A percentile compares a stretch with the other conserved stretches of the same genome.
Conservation (phyloP, 2,329 filamentous ascomycete genomes). For the Aspergillus sergii region DNA sequence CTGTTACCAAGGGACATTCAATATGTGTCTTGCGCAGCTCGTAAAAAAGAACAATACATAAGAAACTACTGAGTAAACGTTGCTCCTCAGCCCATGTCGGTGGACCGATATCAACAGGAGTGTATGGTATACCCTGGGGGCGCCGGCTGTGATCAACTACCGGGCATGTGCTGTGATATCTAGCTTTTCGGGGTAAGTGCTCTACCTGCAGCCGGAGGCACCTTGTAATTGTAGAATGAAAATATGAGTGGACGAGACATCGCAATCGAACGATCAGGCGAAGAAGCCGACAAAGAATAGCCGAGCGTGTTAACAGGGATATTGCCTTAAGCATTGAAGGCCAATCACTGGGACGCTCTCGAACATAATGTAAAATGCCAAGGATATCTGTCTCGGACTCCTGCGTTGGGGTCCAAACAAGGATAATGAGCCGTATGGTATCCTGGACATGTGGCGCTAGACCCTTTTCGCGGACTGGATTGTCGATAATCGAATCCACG, state of each 20-base stretch:
- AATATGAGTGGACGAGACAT: slow-evolving; percentile 6
- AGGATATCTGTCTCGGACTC: too few species aligned
- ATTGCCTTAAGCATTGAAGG: slow-evolving; percentile 2
- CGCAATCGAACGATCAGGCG: background rate
- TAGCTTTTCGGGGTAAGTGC: background rate
- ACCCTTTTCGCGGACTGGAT: too few species aligned
- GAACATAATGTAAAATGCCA: background rate
- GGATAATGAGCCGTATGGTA: too few species aligned
- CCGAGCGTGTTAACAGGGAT: slow-evolving; percentile 1
- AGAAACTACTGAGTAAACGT: slow-evolving; percentile 3
- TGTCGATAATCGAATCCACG: too few species aligned
- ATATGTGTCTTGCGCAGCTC: background rate
- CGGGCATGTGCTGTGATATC: background rate
- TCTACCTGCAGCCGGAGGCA: slow-evolving; percentile 5
- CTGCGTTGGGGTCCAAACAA: too few species aligned
- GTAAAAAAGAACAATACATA: slow-evolving; percentile 9
- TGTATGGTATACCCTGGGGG: slow-evolving; percentile 7
- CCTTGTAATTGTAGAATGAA: slow-evolving; percentile 6
- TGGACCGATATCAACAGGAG: slow-evolving; percentile 8
- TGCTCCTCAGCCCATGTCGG: slow-evolving; percentile 7
- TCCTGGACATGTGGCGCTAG: too few species aligned
- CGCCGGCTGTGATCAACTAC: background rate
- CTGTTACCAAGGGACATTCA: background rate
- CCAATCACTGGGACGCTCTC: background rate
- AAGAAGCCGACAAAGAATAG: slow-evolving; percentile 9